Percentiles rank a stretch among this genome's conserved stretches.
These are phyloP conservation scores for Lactarius pseudohatsudake DNA, from an alignment of 768 basidiomycete genomes.

Conservation along the genomic window DNA sequence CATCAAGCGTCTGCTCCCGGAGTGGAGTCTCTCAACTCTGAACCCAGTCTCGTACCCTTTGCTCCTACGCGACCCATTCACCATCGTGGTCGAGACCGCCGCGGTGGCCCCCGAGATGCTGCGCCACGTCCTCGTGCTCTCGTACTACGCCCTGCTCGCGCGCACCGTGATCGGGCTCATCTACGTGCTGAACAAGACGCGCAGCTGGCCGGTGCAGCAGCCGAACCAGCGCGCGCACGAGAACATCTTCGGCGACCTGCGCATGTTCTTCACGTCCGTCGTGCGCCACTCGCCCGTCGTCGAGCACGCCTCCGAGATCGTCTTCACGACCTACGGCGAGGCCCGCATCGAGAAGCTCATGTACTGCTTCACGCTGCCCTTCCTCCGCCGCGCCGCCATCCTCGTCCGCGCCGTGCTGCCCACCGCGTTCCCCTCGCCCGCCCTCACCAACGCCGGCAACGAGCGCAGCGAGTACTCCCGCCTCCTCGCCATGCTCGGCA, in stretches of 20 bases:
- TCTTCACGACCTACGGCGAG: constrained; percentile 79
- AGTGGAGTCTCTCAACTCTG: constrained; percentile 86
- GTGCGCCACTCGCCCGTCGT: constrained; percentile 87
- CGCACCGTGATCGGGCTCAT: constrained; percentile 84
- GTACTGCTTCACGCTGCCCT: constrained; percentile 87
- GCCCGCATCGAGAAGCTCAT: constrained; percentile 82
- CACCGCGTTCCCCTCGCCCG: constrained; percentile 51
- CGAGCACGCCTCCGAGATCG: constrained; percentile 78
- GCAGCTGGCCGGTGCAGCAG: constrained; percentile 44
- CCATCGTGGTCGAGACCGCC: constrained; percentile 85
- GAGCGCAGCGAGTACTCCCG: constrained; percentile 75
- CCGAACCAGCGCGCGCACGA: constrained; percentile 57
- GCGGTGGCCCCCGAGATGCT: constrained; percentile 89
- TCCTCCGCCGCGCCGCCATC: constrained; percentile 85
- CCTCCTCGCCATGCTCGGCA: constrained; percentile 69
- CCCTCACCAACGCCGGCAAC: constrained; percentile 41
- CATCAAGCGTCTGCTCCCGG: constrained; percentile 85
- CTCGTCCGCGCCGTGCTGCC: constrained; percentile 77
- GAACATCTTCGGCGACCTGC: constrained; percentile 78
- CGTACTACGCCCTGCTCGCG: constrained; percentile 88
- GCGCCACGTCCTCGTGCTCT: constrained; percentile 81
- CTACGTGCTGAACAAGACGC: constrained; percentile 74
- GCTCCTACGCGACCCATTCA: constrained; percentile 86
- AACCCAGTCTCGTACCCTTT: constrained; percentile 83
- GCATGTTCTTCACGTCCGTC: constrained; percentile 89